Evolutionary conservation across 2,329 filamentous ascomycete species (phyloP).

Genomic region (Ascocoryne sarcoides): DNA sequence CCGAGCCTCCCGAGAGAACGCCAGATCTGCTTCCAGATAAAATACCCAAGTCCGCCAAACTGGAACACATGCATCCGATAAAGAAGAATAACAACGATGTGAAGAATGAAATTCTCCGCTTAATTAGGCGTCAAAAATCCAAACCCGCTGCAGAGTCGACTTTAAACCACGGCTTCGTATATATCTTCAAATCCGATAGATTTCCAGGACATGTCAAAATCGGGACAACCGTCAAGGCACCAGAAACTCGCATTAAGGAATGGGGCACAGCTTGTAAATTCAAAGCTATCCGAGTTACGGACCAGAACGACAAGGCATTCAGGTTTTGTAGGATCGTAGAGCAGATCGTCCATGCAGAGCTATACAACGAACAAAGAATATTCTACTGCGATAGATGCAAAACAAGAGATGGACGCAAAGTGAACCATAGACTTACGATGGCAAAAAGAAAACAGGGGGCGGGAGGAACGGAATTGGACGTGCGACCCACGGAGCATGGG

Average conservation of each 20-base stretch:
- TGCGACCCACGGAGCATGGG: background rate
- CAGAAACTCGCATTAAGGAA: background rate
- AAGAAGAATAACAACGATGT: no score
- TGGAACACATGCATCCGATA: no score
- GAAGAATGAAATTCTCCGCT: no score
- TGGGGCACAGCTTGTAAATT: background rate
- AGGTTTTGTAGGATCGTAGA: background rate
- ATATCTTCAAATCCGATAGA: background rate
- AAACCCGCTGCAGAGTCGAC: background rate
- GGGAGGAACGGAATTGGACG: no score
- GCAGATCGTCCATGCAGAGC: background rate
- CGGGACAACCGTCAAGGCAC: background rate
- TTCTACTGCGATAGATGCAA: constrained; percentile 1
- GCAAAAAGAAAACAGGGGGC: no score
- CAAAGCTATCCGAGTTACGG: background rate
- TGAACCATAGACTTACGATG: background rate
- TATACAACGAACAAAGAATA: background rate
- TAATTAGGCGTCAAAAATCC: background rate
- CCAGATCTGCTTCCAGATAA: no score
- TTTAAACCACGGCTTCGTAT: constrained; percentile 2
- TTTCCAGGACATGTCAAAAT: constrained; percentile 1
- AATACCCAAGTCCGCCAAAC: no score
- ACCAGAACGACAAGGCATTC: background rate
- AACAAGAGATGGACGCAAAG: background rate
- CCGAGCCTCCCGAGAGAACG: no score